Conservation (phyloP, 2,329 filamentous ascomycete genomes). For the Thelonectria olida region DNA sequence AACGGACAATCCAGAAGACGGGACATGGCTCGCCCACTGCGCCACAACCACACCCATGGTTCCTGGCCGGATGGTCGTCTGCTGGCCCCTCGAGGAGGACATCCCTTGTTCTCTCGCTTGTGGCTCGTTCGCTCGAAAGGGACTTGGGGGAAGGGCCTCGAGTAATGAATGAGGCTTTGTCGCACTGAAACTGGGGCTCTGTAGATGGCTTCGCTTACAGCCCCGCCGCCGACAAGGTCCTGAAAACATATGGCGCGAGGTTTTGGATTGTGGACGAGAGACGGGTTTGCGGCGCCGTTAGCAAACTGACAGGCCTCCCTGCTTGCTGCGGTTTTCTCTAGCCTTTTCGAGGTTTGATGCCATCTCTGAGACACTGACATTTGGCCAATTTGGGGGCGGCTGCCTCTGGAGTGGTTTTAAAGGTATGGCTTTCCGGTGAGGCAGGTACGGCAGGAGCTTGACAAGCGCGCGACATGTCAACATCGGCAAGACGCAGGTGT, state of each 20-base stretch:
- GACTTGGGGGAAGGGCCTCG: not conserved
- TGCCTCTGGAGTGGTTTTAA: slow-evolving; percentile 3
- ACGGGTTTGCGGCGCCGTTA: slow-evolving; percentile 14
- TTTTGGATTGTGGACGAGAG: slow-evolving; percentile 7
- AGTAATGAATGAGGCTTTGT: not conserved
- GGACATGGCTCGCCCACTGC: slow-evolving; percentile 25
- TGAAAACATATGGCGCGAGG: slow-evolving; percentile 15
- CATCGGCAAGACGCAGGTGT: not conserved
- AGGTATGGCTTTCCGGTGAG: slow-evolving; percentile 14
- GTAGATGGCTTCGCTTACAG: slow-evolving; percentile 7
- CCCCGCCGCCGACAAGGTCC: slow-evolving; percentile 9
- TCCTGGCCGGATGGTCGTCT: slow-evolving; percentile 6
- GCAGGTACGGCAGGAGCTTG: not conserved
- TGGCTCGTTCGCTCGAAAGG: not conserved
- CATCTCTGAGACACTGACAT: not conserved
- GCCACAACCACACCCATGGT: slow-evolving; percentile 25
- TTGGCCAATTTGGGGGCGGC: slow-evolving; percentile 2
- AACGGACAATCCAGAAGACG: not conserved
- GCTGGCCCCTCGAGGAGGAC: not conserved
- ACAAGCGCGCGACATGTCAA: not conserved
- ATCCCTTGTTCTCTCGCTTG: not conserved
- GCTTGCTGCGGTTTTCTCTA: slow-evolving; percentile 2
- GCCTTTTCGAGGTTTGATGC: not conserved
- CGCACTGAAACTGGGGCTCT: slow-evolving; percentile 4
- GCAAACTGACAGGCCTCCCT: slow-evolving; percentile 6